Evolutionary conservation across 106 monocot species (phyloP), one percentile per base, ranked within the genome.

Genomic region (Platanthera guangdongensis): DNA sequence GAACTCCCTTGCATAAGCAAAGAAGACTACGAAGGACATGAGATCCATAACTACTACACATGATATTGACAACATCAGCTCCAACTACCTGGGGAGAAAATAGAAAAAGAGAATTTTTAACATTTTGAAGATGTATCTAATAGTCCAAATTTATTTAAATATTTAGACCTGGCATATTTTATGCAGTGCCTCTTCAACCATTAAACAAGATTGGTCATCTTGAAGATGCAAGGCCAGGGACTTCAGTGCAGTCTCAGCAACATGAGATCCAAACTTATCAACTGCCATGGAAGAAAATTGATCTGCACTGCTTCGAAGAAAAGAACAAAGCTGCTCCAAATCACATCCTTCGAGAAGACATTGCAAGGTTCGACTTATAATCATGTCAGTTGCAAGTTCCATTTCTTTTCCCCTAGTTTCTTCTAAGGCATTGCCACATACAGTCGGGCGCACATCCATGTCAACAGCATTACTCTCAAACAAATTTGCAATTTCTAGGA

Each of bases 1-100:
- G 80, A 65, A 94, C 77, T 63, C 99, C 99, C 77, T 92, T 99
- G 75, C 91, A 92, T 65, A 94, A 80, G 79, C 94, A 94, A 72
- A 99, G 86, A 80, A 99, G 94, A 65, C 86, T 94, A 12, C 97
- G 84, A 50, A 99, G 79, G 18, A 94, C 94, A 79, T 94, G 97
- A 59, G 97, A 99, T 14, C 97, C 97, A 82, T 99, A 94, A 8
- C 63, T 63, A 82, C 85, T 83, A 47, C 55, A 82, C 92, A 99
- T 88, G 52, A 94, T 50, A 73, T 55, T 84, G 48, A 80, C 79
- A 76, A 86, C 11, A 79, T 99, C 91, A 64, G 50, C 76, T 72
- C 79, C 89, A 76, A 91, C 70, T 62, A 86, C 84, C 96, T 96
- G 84, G 73, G 77, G 47, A 68, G 12, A 51, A 60, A 7, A 78